These are phyloP conservation scores for Solanum ossicruentum DNA, from an alignment of 257 asterid species.

Conservation along the genomic window DNA sequence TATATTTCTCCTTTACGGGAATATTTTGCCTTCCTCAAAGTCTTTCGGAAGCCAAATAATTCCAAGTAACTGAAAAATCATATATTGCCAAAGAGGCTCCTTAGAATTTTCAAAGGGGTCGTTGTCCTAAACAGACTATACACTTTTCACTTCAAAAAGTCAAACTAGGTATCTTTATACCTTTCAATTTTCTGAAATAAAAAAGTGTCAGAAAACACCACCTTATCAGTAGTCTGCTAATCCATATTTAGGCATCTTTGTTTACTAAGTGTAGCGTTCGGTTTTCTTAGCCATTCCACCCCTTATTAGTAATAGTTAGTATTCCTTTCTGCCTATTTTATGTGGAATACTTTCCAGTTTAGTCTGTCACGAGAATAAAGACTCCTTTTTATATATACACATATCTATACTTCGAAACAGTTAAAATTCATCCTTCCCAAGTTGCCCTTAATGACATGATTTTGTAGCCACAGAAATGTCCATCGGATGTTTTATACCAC, in stretches of 20 bases:
- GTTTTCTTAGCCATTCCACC: neutral
- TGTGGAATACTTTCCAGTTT: neutral
- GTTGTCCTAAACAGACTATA: neutral
- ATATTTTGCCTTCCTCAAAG: neutral
- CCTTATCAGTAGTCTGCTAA: neutral
- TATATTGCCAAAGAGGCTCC: neutral
- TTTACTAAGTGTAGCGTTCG: neutral
- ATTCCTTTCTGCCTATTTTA: neutral
- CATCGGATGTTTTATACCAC: neutral
- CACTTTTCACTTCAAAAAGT: neutral
- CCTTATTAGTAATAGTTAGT: neutral
- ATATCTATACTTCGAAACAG: neutral
- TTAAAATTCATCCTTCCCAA: neutral
- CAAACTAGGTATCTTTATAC: neutral
- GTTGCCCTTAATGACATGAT: neutral
- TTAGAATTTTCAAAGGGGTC: neutral
- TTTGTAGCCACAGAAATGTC: neutral
- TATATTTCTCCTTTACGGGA: neutral
- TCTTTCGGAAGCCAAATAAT: neutral
- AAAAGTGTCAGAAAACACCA: neutral
- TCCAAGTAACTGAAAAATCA: neutral
- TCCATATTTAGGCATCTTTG: neutral
- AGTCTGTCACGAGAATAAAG: neutral
- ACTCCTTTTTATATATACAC: neutral
- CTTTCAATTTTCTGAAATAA: neutral